phyloP scores from a whole-genome alignment of 176 grass and related monocot species.

The Oropetium thomaeum region DNA sequence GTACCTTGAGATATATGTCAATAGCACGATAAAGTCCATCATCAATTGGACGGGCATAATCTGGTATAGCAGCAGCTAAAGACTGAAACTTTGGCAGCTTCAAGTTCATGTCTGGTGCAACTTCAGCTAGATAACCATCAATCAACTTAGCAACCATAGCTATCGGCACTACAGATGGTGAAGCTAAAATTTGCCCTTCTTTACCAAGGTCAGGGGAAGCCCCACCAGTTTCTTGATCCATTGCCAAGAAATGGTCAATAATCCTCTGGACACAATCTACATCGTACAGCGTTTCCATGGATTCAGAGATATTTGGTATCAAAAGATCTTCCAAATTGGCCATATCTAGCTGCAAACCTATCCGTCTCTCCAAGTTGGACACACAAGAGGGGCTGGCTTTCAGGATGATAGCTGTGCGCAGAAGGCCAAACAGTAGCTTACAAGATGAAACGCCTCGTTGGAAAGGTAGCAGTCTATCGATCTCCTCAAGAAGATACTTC shows the following conservation, averaged over 20 bases:
- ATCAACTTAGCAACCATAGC: slow-evolving; percentile 67
- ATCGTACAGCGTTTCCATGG: slow-evolving; percentile 69
- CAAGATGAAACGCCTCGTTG: slow-evolving; percentile 65
- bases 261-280: slow-evolving; percentile 73
- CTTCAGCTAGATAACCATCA: slow-evolving; percentile 87
- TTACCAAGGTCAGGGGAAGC: slow-evolving; percentile 57
- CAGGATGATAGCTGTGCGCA: slow-evolving; percentile 72
- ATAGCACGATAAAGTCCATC: slow-evolving; percentile 82
- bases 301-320: slow-evolving; percentile 71
- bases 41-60: slow-evolving; percentile 71
- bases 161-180: slow-evolving; percentile 55
- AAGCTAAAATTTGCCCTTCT: slow-evolving; percentile 55
- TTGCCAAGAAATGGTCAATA: slow-evolving; percentile 71
- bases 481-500: slow-evolving; percentile 82
- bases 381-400: slow-evolving; percentile 54
- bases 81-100: slow-evolving; percentile 57
- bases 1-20: slow-evolving; percentile 91
- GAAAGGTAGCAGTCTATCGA: slow-evolving; percentile 72
- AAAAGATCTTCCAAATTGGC: slow-evolving; percentile 83
- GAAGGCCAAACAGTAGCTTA: slow-evolving; percentile 77
- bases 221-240: slow-evolving; percentile 62
- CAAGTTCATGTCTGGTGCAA: slow-evolving; percentile 74
- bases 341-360: slow-evolving; percentile 79
- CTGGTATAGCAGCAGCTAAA: slow-evolving; percentile 72
- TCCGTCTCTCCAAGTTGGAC: slow-evolving; percentile 85